These are phyloP conservation scores for Cryptococcus sp. DNA, from an alignment of 1,284 basidiomycete species.

Conservation along the genomic window DNA sequence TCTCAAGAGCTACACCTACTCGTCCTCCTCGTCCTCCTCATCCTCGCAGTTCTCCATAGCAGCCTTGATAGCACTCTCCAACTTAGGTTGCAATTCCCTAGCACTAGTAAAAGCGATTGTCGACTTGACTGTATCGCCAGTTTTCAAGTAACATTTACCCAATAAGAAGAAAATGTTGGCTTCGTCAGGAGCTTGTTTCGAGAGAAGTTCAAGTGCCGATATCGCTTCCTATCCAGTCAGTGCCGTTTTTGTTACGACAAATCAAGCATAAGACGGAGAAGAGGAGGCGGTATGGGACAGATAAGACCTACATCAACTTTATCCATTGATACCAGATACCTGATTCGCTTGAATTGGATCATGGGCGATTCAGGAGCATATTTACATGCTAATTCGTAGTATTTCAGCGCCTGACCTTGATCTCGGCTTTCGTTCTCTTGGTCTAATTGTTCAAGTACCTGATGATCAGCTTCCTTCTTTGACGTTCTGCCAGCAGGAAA, in stretches of 20 bases:
- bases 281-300: not conserved
- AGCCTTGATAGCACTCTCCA: conserved; percentile 46
- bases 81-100: conserved; percentile 62
- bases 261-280: not conserved
- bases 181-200: conserved; percentile 79
- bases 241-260: not conserved
- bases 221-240: conserved; percentile 62
- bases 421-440: conserved; percentile 43
- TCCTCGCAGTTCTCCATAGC: conserved; percentile 34
- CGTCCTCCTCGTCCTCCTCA: conserved; percentile 55
- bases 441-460: conserved; percentile 78
- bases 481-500: not conserved
- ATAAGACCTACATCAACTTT: conserved; percentile 67
- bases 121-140: conserved; percentile 70
- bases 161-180: conserved; percentile 91
- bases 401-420: conserved; percentile 61
- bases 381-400: conserved; percentile 72
- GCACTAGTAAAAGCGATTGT: conserved; percentile 79
- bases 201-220: conserved; percentile 69
- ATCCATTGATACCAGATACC: conserved; percentile 76
- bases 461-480: conserved; percentile 8
- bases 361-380: conserved; percentile 77
- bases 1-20: conserved; percentile 14
- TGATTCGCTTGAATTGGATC: conserved; percentile 82
- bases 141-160: conserved; percentile 78